Percentiles rank a stretch among this genome's conserved stretches.
These are phyloP conservation scores for Tricholoma matsutake DNA, from an alignment of 768 basidiomycete genomes.

Conservation along the genomic window DNA sequence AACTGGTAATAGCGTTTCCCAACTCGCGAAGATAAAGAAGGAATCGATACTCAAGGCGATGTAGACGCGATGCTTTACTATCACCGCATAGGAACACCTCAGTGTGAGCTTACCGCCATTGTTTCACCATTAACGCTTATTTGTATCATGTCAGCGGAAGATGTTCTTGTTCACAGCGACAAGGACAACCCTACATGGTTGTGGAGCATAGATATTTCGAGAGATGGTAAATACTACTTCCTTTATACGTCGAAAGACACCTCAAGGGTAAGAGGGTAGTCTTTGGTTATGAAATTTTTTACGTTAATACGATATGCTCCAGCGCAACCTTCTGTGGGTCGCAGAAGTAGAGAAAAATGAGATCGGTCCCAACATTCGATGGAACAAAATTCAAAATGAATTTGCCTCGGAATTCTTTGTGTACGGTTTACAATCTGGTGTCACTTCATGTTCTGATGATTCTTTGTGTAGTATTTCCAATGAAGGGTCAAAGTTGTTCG, in stretches of 20 bases:
- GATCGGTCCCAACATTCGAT: slow-evolving; percentile 63
- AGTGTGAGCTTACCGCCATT: slow-evolving; percentile 41
- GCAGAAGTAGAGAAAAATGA: slow-evolving; percentile 57
- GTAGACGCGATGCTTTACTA: slow-evolving; percentile 74
- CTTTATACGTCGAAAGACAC: slow-evolving; percentile 58
- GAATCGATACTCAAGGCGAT: slow-evolving; percentile 61
- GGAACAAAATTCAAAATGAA: slow-evolving; percentile 68
- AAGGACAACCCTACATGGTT: slow-evolving; percentile 62
- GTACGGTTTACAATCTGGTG: slow-evolving; percentile 37
- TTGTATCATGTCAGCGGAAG: slow-evolving; percentile 45
- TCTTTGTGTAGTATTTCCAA: slow-evolving; percentile 52
- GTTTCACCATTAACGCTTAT: slow-evolving; percentile 2
- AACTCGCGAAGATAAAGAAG: slow-evolving; percentile 43
- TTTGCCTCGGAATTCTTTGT: slow-evolving; percentile 64
- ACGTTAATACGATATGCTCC: slow-evolving; percentile 1
- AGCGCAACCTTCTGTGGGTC: slow-evolving; percentile 78
- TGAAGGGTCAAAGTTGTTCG: slow-evolving; percentile 58
- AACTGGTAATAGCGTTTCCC: slow-evolving; percentile 49
- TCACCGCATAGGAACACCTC: slow-evolving; percentile 67
- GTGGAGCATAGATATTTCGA: slow-evolving; percentile 54
- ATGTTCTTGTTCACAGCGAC: slow-evolving; percentile 66
- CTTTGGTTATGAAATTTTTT: not conserved
- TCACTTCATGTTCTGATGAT: slow-evolving; percentile 8
- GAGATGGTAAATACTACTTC: slow-evolving; percentile 65
- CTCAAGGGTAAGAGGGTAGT: slow-evolving; percentile 44